Evolutionary conservation across 2,329 filamentous ascomycete species (phyloP), one percentile per base, ranked within the genome.

Genomic region (Emmonsiellopsis sp.): DNA sequence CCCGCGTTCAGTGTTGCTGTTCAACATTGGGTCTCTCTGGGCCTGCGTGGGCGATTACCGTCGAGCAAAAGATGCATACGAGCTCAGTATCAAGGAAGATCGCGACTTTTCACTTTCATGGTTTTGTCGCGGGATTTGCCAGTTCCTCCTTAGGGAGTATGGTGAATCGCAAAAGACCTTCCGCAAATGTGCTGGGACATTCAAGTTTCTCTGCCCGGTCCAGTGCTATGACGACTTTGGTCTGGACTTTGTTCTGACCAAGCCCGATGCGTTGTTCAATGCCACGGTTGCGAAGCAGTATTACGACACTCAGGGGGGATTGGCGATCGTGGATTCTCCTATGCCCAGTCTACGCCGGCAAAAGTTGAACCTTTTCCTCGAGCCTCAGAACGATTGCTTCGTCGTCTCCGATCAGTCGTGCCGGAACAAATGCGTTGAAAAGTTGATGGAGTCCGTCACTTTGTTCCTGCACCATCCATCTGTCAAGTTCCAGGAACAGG

Each of bases 191-290:
- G 42, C 34, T 6, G 15, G 34, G 20, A 49, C 45, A 8, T 54
- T 49, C 46, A 50, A 37, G 26, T 11, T 30, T 10, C 32, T 41
- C 6, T 30, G 10, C 30, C 15, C 11, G 10, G 35, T 42, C 11
- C 50, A 37, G 31, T 42, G 16, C 30, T 46, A 50, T 40, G 37
- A 50, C n/a, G 32, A 48, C 9, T 50, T 50, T 31, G 51, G 41
- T 11, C 50, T 58, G 50, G 50, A 57, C 30, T 51, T 50, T 30
- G 30, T 38, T 35, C 52, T 59, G n/a, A 54, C 54, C 32, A 51
- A 53, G 37, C 34, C 20, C 13, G 49, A 48, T 38, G 56, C 57
- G 26, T 46, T 51, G 10, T 55, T 38, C 41, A 58, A 58, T 44
- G 16, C 15, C 30, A 26, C 31, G 11, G 41, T 52, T 30, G 50